A percentile compares a stretch with the other conserved stretches of the same genome.
phyloP scores from a whole-genome alignment of 352 stramenopile species.

The Elongisporangium prolatum region DNA sequence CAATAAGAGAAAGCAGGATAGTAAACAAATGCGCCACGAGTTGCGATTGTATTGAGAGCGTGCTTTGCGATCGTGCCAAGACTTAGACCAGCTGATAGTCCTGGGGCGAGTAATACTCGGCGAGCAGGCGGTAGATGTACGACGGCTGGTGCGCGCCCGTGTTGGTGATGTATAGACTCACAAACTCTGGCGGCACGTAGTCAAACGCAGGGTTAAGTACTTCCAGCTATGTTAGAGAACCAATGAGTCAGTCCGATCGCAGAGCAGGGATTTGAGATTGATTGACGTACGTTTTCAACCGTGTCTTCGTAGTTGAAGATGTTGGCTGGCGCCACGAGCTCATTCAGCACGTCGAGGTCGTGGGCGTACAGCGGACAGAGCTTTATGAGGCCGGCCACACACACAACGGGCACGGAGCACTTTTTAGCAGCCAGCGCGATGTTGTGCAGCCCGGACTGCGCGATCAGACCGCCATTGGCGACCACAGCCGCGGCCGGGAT shows the following conservation, averaged over 20 bases:
- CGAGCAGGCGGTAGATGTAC: slow-evolving; percentile 98
- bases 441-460: slow-evolving; percentile 93
- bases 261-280: not conserved
- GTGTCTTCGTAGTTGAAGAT: slow-evolving; percentile 91
- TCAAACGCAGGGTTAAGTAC: slow-evolving; percentile 97
- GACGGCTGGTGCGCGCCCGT: slow-evolving; percentile 97
- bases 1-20: slow-evolving; percentile 14
- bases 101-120: slow-evolving; percentile 97
- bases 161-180: slow-evolving; percentile 98
- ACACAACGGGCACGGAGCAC: slow-evolving; percentile 96
- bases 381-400: slow-evolving; percentile 96
- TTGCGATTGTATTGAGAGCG: not conserved
- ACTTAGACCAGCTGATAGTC: slow-evolving; percentile 88
- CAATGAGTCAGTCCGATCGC: not conserved
- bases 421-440: slow-evolving; percentile 95
- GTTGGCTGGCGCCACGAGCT: slow-evolving; percentile 82
- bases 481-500: slow-evolving; percentile 95
- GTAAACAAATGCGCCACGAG: not conserved
- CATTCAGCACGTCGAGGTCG: slow-evolving; percentile 95
- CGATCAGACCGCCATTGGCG: slow-evolving; percentile 96
- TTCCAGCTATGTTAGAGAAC: slow-evolving; percentile 65
- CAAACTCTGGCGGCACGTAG: slow-evolving; percentile 96
- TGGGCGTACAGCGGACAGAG: slow-evolving; percentile 98
- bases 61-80: slow-evolving; percentile 1
- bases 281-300: slow-evolving; percentile 68